Base-by-base conservation (phyloP, 2,329 filamentous ascomycete species). In the Fonsecaea multimorphosa region DNA sequence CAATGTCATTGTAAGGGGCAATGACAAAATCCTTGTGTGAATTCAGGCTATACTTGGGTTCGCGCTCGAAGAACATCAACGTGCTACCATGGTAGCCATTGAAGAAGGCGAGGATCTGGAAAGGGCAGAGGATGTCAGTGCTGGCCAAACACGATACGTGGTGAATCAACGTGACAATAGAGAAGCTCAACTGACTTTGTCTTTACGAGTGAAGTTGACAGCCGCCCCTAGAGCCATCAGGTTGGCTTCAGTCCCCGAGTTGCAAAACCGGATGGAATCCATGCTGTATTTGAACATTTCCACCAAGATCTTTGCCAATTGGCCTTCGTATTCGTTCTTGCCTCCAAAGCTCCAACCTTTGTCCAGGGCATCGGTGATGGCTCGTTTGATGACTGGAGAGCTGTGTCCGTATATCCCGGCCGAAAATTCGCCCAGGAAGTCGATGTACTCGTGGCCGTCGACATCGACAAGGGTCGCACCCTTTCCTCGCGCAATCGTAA, bases 1-100 rank as follows among this genome's bases (percentile, higher is more conserved):
- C 68, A 0, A 84, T 69, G 58, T 90, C 83, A 64, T 91, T 90
- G 73, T 88, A 91, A 44, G 77, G 79, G 0, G 83, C 87, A 1
- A 90, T 74, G 0, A 90, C 76, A 76, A 83, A 90, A 2, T 89
- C 84, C 1, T 82, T 71, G 29, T 86, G 83, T 0, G 84, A 80
- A 27, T 81, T 82, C 46, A 83, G 82, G 0, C 76, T 73, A 1
- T 79, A 78, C 34, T 63, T 67, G 7, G 22, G 53, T 12, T 22
- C 44, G 1, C 58, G 22, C 74, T 74, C 1, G 67, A 72, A 74
- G 69, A 72, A 75, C 0, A 71, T 76, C 16, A 88, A 81, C 0
- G 81, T 81, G 1, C 83, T 84, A 2, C 86, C 85, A 69, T 98
- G 86, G 94, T 95, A 1, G 96, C 96, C 74, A 83, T 97, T 2